These are phyloP conservation scores for Mortierella antarctica DNA, from an alignment of 192 early-diverging fungal species.

Conservation along the genomic window DNA sequence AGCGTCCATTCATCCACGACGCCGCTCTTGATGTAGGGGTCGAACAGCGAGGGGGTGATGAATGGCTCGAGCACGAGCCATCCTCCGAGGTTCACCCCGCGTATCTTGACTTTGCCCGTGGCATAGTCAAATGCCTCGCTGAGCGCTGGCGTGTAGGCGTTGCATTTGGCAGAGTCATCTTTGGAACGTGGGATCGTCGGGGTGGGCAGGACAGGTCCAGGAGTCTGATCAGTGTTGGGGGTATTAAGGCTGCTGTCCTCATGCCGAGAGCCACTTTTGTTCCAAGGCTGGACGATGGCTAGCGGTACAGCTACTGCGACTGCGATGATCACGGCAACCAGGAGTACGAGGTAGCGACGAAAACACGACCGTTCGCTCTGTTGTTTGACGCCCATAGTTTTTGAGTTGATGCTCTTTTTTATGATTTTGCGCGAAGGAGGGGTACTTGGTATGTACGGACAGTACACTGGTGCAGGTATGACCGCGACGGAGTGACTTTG, in stretches of 20 bases:
- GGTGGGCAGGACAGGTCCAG: background rate
- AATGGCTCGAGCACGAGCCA: slow-evolving; percentile 75
- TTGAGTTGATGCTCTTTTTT: background rate
- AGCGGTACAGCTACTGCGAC: slow-evolving; percentile 24
- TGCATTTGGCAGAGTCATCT: slow-evolving; percentile 40
- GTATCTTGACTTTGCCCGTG: slow-evolving; percentile 53
- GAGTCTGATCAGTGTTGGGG: background rate
- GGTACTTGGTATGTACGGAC: too few relatives aligned
- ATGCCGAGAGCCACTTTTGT: slow-evolving; percentile 6
- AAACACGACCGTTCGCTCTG: slow-evolving; percentile 18
- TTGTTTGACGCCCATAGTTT: background rate
- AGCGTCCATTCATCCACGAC: slow-evolving; percentile 75
- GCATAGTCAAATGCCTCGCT: slow-evolving; percentile 56
- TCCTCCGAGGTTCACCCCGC: slow-evolving; percentile 79
- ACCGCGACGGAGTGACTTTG: too few relatives aligned
- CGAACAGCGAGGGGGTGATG: slow-evolving; percentile 63
- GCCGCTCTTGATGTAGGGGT: slow-evolving; percentile 35
- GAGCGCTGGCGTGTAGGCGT: slow-evolving; percentile 55
- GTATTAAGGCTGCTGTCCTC: background rate
- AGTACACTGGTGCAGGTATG: too few relatives aligned
- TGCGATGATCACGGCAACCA: slow-evolving; percentile 15
- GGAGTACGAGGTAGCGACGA: slow-evolving; percentile 18
- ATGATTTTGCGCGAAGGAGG: too few relatives aligned
- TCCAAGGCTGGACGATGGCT: slow-evolving; percentile 25
- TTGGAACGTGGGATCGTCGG: slow-evolving; percentile 15